Evolutionary conservation across 495 filamentous ascomycete genomes (phyloP), one percentile per base, ranked within the genome.

Genomic region (Penicillium goetzii): DNA sequence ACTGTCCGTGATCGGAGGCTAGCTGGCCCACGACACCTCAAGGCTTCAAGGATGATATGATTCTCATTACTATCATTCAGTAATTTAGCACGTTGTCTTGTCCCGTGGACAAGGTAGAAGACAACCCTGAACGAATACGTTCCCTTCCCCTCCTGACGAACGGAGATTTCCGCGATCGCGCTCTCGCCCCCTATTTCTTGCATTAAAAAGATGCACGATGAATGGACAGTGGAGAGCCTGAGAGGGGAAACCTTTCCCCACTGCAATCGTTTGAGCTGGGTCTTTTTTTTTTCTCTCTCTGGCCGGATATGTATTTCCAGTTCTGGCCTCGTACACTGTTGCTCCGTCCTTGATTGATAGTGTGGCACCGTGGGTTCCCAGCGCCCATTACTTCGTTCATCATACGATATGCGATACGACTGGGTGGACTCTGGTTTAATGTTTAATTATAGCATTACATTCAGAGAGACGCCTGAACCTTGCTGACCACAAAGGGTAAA

Each of bases 1-100:
- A 65, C 62, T 36, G 62, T 57, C 66, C 66, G 68, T 65, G 67
- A 65, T 66, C 64, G 69, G 67, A 69, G 66, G 54, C 58, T 65
- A 65, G 59, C 59, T 66, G 25, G 51, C 33, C 56, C 40, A 43
- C 59, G 56, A 52, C 56, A 62, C 50, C 45, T 65, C 59, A 2
- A 43, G 38, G 59, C 50, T 50, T 60, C 55, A 4, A 45, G 52
- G 23, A 53, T 63, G 19, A 36, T 43, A 56, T 52, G 25, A 45
- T 25, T 45, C 32, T 58, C 15, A 47, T 47, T 6, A 19, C 41
- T 21, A 23, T 47, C 10, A 47, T 21, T 12, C 43, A 47, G 21
- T 12, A 14, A 30, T n/a, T 41, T 32, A 23, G n/a, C 21, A 36
- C n/a, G 19, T 30, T 30, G 25, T 30, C 14, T 15, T 15, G 21